Conservation (phyloP, 2,329 filamentous ascomycete species). For the Penicillium italicum region DNA sequence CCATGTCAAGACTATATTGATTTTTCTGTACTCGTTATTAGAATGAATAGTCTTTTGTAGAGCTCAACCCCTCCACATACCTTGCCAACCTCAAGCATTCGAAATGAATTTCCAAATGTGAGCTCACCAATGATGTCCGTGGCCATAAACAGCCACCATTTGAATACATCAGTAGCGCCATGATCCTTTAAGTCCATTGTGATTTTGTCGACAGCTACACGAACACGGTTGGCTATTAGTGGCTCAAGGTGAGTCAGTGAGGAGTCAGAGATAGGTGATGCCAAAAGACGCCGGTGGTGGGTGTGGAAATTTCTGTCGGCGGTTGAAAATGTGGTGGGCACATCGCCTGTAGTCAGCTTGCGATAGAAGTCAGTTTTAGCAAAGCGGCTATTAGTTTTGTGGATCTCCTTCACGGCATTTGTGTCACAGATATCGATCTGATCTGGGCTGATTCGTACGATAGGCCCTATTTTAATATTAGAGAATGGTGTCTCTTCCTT, state of each 20-base stretch:
- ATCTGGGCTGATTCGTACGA: conserved; percentile 31
- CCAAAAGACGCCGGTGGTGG: conserved; percentile 43
- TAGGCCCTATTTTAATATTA: conserved; percentile 20
- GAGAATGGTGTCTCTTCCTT: neutral
- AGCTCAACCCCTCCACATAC: conserved; percentile 30
- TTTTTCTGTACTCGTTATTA: conserved; percentile 34
- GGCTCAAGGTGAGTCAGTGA: conserved; percentile 35
- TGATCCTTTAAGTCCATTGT: conserved; percentile 41
- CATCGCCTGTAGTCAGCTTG: conserved; percentile 13
- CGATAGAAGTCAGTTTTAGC: conserved; percentile 36
- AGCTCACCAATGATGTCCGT: conserved; percentile 55
- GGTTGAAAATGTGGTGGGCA: conserved; percentile 42
- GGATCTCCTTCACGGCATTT: conserved; percentile 31
- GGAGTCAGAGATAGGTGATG: conserved; percentile 27
- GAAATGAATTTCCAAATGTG: conserved; percentile 55
- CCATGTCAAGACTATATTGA: conserved; percentile 42
- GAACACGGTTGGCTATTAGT: conserved; percentile 39
- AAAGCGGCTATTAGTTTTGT: conserved; percentile 33
- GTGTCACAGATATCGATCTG: conserved; percentile 41
- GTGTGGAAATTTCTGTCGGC: conserved; percentile 41
- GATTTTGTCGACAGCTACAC: conserved; percentile 45
- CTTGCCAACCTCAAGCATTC: conserved; percentile 50
- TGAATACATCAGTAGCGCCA: conserved; percentile 47
- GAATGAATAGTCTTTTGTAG: neutral
- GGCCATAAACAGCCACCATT: conserved; percentile 55